These are phyloP conservation scores for Thalassiosira ordinaria DNA, from an alignment of 352 stramenopile species.

Conservation along the genomic window DNA sequence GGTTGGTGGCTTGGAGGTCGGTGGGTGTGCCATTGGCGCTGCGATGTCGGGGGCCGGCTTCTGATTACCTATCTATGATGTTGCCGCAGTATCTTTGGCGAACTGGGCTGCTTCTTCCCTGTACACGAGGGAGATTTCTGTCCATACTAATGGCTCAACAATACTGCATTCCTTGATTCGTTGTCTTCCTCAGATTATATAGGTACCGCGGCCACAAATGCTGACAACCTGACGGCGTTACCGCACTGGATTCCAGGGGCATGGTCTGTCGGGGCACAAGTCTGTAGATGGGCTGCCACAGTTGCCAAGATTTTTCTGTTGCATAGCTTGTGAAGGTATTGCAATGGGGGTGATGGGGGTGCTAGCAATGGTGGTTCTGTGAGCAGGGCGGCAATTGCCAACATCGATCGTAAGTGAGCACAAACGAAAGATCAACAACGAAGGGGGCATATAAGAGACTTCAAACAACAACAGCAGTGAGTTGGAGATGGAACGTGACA, in stretches of 20 bases:
- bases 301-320: slow-evolving; percentile 73
- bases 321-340: slow-evolving; percentile 66
- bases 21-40: too few relatives aligned
- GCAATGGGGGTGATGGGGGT: slow-evolving; percentile 53
- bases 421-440: not conserved
- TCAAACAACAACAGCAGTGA: not conserved
- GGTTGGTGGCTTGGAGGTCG: too few relatives aligned
- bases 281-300: slow-evolving; percentile 64
- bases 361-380: slow-evolving; percentile 4
- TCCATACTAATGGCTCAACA: slow-evolving; percentile 82
- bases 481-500: not conserved
- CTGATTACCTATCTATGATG: too few relatives aligned
- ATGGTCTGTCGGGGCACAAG: slow-evolving; percentile 76
- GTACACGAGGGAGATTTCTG: too few relatives aligned
- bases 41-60: too few relatives aligned
- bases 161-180: slow-evolving; percentile 60
- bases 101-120: too few relatives aligned
- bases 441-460: not conserved
- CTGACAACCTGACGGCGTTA: slow-evolving; percentile 57
- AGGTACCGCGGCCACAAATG: not conserved
- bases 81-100: too few relatives aligned
- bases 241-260: slow-evolving; percentile 79
- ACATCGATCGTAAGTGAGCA: slow-evolving; percentile 3
- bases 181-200: slow-evolving; percentile 2
- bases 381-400: slow-evolving; percentile 2